Evolutionary conservation across 129 eudicot genomes (phyloP), one percentile per base, ranked within the genome.

Genomic region (Tanacetum coccineum): DNA sequence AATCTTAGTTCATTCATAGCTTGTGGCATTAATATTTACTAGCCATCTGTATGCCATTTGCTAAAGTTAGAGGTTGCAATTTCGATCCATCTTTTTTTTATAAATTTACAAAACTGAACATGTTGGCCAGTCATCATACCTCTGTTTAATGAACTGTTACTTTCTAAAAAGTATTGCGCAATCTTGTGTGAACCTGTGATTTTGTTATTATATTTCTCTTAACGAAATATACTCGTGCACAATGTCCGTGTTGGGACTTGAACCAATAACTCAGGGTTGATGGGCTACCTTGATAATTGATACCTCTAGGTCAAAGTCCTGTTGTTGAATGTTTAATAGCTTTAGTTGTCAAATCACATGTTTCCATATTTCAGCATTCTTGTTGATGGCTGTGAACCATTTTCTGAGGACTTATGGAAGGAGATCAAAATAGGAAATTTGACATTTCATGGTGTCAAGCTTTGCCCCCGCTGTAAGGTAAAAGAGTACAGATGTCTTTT

Each of bases 391-490:
- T 91, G 95, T 58, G 88, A 74, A 77, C 95, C 97, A 20, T 87
- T 83, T 73, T 62, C 83, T 59, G 97, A 91, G 80, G 97, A 91
- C 75, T 64, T 91, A 53, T 91, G 97, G 97, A 83, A 66, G 66
- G 87, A 87, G 78, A 55, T 91, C n/a, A 62, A 66, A 36, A 79
- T 91, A 40, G 80, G 78, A 40, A 56, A 81, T 19, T 60, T 83
- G 7, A 74, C 76, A 63, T 85, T 91, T 59, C 59, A 66, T 64
- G 95, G 87, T 39, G 90, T 74, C 22, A 82, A 85, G 75, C 87
- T 91, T 59, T 91, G 97, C 74, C 20, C 79, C 54, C 93, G 96
- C 56, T 91, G 96, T 58, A 91, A 91, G 97, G 97, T 91, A 80
- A 71, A 61, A 18, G 4, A 28, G 9, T 7, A 22, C 20, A 0